Base-by-base conservation (phyloP, 768 basidiomycete genomes). In the Calocera cornea region DNA sequence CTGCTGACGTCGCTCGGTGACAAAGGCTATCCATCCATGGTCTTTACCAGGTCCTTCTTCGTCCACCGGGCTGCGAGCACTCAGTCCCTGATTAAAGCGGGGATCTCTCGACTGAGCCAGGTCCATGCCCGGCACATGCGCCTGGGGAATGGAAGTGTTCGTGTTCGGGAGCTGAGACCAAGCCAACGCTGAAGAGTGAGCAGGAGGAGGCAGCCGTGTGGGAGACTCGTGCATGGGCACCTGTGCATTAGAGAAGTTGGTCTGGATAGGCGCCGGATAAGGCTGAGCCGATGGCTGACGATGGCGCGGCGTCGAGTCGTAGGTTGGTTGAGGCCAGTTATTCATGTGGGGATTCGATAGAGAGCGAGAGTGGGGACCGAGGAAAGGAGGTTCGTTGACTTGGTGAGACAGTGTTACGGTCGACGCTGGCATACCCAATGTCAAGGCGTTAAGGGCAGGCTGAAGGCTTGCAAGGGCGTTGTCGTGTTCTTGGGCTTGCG, bases 401-500 rank as follows among this genome's bases (percentile, higher is more conserved):
- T 60, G 54, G 31, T 60, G 2, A 33, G 54, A 60, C 54, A 60
- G 14, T 29, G 54, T 60, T 33, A 60, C 54, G 19, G 54, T 60
- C 16, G 54, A 60, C 31, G 54, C 54, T 60, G 54, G 54, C 54
- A 60, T 7, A 33, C 54, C 54, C 54, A 60, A 33, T 29, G 54
- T 29, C 27, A 60, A 33, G 19, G 54, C 54, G 31, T 60, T 16
- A 22, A 60, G 54, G 54, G 54, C 54, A 29, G 54, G 54, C 54
- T 60, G 54, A 12, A 60, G 54, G 31, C 54, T 10, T 14, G 54
- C 54, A 33, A 60, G 54, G 24, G 54, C 31, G 22, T 60, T 60
- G 54, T 47, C 44, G 44, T 60, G 31, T 60, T 33, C 54, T 60
- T 60, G 54, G 54, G 54, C 54, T 60, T 60, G 54, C 54, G 54